Percentiles rank a stretch among this genome's conserved stretches.
These are phyloP conservation scores for Cymbidium sinense DNA, from an alignment of 106 monocot genomes.

Conservation along the genomic window DNA sequence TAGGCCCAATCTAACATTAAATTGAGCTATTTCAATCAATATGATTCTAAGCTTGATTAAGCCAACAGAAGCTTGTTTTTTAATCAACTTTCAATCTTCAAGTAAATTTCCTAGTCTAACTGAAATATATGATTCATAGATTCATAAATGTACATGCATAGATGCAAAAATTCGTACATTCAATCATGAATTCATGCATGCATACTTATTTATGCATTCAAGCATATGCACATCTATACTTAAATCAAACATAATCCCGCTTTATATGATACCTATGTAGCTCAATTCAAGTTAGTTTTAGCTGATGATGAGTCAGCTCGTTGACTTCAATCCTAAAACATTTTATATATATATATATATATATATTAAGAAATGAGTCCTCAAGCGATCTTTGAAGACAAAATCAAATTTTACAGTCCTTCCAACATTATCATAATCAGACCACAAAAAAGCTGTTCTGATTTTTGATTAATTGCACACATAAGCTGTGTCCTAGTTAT, in stretches of 20 bases:
- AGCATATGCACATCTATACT: not conserved
- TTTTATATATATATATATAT: too few relatives aligned
- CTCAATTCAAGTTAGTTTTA: not conserved
- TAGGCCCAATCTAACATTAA: not conserved
- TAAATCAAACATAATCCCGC: not conserved
- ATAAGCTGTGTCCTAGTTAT: too few relatives aligned
- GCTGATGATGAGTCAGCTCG: not conserved
- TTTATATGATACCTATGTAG: not conserved
- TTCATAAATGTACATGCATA: not conserved
- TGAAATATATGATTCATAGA: not conserved
- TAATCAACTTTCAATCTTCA: not conserved
- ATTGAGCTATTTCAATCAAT: not conserved
- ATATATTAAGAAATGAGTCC: too few relatives aligned
- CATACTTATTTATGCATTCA: not conserved
- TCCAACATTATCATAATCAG: too few relatives aligned
- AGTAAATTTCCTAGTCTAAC: not conserved
- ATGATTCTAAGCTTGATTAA: not conserved
- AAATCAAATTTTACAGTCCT: too few relatives aligned
- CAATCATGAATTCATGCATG: slow-evolving; percentile 1
- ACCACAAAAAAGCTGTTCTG: too few relatives aligned
- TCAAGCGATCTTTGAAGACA: too few relatives aligned
- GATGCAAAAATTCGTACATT: not conserved
- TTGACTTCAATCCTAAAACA: not conserved
- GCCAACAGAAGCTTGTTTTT: not conserved
- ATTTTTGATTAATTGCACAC: too few relatives aligned